phyloP scores from a whole-genome alignment of 495 filamentous ascomycete species.

The Penicillium canescens region DNA sequence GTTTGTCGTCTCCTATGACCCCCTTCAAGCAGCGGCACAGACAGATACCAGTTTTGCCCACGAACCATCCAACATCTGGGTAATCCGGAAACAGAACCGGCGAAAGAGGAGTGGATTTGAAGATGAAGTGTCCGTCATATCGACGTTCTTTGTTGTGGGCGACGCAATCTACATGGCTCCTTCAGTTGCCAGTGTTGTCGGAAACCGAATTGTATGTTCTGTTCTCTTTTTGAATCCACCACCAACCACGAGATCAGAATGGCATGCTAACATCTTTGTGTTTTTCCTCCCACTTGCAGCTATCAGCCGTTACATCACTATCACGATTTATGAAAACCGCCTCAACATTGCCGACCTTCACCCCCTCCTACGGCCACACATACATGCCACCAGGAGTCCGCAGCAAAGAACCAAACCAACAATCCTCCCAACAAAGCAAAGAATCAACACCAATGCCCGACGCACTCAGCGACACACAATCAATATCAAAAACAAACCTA shows the following conservation, averaged over 20 bases:
- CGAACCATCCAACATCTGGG: conserved; percentile 73
- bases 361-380: conserved; percentile 70
- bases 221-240: neutral
- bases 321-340: conserved; percentile 64
- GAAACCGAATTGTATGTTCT: conserved; percentile 66
- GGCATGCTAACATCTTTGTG: conserved; percentile 15
- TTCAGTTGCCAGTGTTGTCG: conserved; percentile 72
- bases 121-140: conserved; percentile 69
- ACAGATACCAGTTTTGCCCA: conserved; percentile 57
- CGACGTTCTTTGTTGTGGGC: conserved; percentile 81
- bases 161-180: conserved; percentile 92
- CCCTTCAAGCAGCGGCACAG: conserved; percentile 60
- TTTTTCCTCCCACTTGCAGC: conserved; percentile 46
- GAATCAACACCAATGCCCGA: conserved; percentile 64
- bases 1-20: conserved; percentile 77
- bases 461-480: conserved; percentile 24
- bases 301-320: conserved; percentile 62
- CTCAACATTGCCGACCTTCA: conserved; percentile 67
- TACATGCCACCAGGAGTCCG: conserved; percentile 61
- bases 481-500: conserved; percentile 36
- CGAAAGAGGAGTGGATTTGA: conserved; percentile 57
- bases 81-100: conserved; percentile 86
- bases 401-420: conserved; percentile 30
- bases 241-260: conserved; percentile 16
- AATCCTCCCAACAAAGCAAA: conserved; percentile 49